Base-by-base conservation (phyloP, 495 filamentous ascomycete genomes). In the Glarea lozoyensis region DNA sequence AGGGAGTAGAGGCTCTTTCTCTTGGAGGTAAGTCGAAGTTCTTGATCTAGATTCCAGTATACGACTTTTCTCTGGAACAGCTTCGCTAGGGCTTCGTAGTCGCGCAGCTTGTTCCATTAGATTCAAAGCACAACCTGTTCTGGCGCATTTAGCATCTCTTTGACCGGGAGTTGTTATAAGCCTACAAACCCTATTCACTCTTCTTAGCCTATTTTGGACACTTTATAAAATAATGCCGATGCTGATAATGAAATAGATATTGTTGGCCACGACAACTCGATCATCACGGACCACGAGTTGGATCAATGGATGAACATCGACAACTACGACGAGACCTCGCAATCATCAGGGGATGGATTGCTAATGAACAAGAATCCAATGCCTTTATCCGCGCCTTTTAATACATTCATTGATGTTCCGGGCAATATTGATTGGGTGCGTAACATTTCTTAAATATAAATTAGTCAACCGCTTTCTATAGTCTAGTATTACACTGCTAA, bases 351-450 rank as follows among this genome's bases (percentile, higher is more conserved):
- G 9, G 5, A 23, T 31, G 50, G 46, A 35, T 48, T 49, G 10
- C 39, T 35, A 18, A 54, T 17, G 50, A 59, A 37, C 42, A 54
- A 10, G 49, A 55, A 6, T 29, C 51, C 15, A 48, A 55, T 15
- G 46, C 51, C 23, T 27, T 51, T 11, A 54, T 57, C 29, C 18
- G 42, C 52, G 18, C 51, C 55, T 17, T 43, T 64, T 10, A 61
- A 57, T 13, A 48, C 30, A 12, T 50, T 64, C 22, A 37, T 64
- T 19, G 56, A 54, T 29, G 46, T 53, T 22, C 45, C 53, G 2
- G 53, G 37, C 25, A 44, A 53, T 24, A 45, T 61, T 18, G 65
- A 71, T 46, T 71, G 66, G 67, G 67, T 66, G 52, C 25, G 59
- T 32, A 7, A 29, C 25, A 29, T 29, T 25, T 41, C 10, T 25